Percentiles rank a stretch among this genome's conserved stretches.
These are phyloP conservation scores for Ricinus communis DNA, from an alignment of 345 rosid genomes.

Conservation along the genomic window DNA sequence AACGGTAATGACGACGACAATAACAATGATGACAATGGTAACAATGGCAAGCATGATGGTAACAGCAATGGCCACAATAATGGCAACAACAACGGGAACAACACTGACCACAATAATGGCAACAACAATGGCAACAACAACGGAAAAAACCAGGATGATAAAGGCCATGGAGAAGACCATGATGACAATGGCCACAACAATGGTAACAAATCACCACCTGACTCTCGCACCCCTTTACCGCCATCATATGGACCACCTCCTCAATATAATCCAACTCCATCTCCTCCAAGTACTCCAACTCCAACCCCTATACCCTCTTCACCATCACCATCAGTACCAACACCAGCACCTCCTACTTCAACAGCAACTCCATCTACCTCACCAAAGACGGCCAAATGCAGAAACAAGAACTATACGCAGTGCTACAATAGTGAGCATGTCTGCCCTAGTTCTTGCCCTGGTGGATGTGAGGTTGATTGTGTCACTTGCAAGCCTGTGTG, in stretches of 20 bases:
- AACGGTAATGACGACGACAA: too few relatives aligned
- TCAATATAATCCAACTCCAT: too few relatives aligned
- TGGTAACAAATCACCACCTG: too few relatives aligned
- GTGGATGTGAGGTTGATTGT: conserved; percentile 27
- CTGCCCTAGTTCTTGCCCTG: conserved; percentile 25
- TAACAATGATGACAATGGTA: too few relatives aligned
- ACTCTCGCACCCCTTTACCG: too few relatives aligned
- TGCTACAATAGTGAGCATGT: conserved; percentile 23
- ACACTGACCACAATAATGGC: neutral
- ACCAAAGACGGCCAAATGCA: conserved; percentile 17
- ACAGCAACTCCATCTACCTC: conserved; percentile 3
- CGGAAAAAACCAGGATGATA: too few relatives aligned
- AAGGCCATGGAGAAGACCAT: too few relatives aligned
- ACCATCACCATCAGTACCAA: neutral
- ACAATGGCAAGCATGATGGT: too few relatives aligned
- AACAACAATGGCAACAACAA: too few relatives aligned
- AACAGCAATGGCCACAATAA: too few relatives aligned
- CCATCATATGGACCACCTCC: too few relatives aligned
- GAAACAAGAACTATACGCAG: conserved; percentile 14
- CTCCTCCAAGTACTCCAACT: neutral
- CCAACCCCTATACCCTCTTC: neutral
- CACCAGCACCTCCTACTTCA: neutral
- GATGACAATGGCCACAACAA: too few relatives aligned
- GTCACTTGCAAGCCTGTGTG: conserved; percentile 33
- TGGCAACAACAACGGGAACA: neutral